phyloP scores from a whole-genome alignment of 352 stramenopile species.

The Globisporangium iwayamae region DNA sequence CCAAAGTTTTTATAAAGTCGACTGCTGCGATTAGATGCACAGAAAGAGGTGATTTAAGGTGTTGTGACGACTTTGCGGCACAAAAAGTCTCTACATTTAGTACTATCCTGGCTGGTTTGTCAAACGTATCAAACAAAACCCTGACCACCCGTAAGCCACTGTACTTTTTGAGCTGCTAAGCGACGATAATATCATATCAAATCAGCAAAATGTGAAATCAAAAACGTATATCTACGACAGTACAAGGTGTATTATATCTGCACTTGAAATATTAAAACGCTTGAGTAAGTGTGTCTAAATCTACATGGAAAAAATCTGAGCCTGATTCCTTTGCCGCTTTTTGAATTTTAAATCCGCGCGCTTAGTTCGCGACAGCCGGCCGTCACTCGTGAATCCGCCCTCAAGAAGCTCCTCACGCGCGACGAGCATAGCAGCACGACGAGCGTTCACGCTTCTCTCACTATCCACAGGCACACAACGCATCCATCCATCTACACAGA shows the following conservation, averaged over 20 bases:
- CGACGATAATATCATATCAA: too few relatives aligned
- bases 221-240: background rate
- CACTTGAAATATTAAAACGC: too few relatives aligned
- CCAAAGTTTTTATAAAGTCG: too few relatives aligned
- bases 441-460: background rate
- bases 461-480: too few relatives aligned
- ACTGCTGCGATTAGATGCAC: too few relatives aligned
- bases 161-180: background rate
- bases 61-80: too few relatives aligned
- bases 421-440: slow-evolving; percentile 1
- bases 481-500: background rate
- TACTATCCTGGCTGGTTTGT: background rate
- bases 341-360: slow-evolving; percentile 17
- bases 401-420: slow-evolving; percentile 2
- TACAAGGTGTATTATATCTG: background rate
- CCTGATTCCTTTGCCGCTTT: background rate
- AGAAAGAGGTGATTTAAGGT: too few relatives aligned
- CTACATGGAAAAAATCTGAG: background rate
- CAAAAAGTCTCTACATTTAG: background rate
- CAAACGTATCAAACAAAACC: background rate
- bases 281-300: background rate
- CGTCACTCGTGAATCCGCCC: slow-evolving; percentile 7
- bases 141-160: slow-evolving; percentile 1
- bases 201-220: background rate
- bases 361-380: background rate